Conservation (phyloP, 192 early-diverging fungal genomes). For the Obelidium mucronatum region DNA sequence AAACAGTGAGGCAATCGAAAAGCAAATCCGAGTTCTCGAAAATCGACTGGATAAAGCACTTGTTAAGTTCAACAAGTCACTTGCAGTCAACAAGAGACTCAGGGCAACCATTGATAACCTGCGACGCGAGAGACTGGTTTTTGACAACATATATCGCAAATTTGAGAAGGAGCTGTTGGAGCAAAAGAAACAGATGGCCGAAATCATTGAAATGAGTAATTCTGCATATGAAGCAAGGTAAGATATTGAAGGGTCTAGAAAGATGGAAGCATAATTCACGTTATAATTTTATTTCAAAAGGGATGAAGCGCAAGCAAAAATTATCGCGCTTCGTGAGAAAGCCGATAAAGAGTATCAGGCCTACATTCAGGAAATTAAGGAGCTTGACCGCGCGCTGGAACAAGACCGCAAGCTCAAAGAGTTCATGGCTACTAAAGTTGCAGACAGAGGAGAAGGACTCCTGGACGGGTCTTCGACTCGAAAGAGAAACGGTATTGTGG, state of each 20-base stretch:
- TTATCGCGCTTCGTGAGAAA: slow-evolving; percentile 63
- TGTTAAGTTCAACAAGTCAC: slow-evolving; percentile 66
- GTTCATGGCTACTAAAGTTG: slow-evolving; percentile 68
- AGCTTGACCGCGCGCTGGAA: slow-evolving; percentile 63
- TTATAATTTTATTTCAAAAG: slow-evolving; percentile 32
- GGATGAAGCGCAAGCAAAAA: slow-evolving; percentile 66
- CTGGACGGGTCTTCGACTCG: slow-evolving; percentile 18
- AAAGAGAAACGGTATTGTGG: slow-evolving; percentile 17
- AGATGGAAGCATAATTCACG: background rate
- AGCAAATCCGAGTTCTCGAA: slow-evolving; percentile 62
- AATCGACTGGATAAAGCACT: slow-evolving; percentile 66
- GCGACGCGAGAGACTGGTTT: slow-evolving; percentile 62
- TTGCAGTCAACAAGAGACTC: slow-evolving; percentile 65
- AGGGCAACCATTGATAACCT: slow-evolving; percentile 61
- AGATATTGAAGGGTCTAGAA: background rate
- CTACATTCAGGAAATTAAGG: slow-evolving; percentile 70
- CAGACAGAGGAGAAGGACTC: slow-evolving; percentile 45
- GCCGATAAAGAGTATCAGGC: slow-evolving; percentile 70
- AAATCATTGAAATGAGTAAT: slow-evolving; percentile 68
- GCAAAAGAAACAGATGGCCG: slow-evolving; percentile 69
- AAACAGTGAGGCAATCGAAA: slow-evolving; percentile 59
- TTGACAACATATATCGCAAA: slow-evolving; percentile 66
- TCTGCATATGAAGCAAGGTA: slow-evolving; percentile 68
- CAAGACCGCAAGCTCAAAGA: slow-evolving; percentile 67
- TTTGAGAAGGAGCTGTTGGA: slow-evolving; percentile 63